Base-by-base conservation (phyloP, 2,329 filamentous ascomycete species). In the Lithohypha guttulata region DNA sequence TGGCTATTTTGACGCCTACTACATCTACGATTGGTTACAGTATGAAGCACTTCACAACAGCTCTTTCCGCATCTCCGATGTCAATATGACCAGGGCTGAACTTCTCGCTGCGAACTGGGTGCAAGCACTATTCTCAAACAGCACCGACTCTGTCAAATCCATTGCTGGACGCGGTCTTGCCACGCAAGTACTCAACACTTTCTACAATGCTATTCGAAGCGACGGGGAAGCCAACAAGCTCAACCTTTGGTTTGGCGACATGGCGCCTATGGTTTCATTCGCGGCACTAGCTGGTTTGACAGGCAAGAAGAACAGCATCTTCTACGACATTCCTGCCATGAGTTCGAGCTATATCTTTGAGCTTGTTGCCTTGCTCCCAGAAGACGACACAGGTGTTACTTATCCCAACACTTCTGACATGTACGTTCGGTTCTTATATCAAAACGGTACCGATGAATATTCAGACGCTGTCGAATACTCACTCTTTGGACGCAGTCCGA, bases 21-120 rank as follows among this genome's bases (percentile, higher is more conserved):
- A 61, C 9, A 70, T 78, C 43, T 71, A 65, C 39, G 71, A 78
- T 43, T 75, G 70, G 48, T 55, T 77, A 30, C 62, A 66, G 21
- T 77, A 77, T 52, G 60, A 66, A 26, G 63, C 63, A 35, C 50
- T 59, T 13, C 72, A 78, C 55, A 73, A 77, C 47, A 30, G 26
- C n/a, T 30, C 15, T 13, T 15, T 39, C 10, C 26, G 27, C 47
- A 21, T 39, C 8, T 39, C 35, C 5, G 19, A 20, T 7, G 17
- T 31, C 17, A 39, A 39, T 21, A 23, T 35, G 48, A 53, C n/a
- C 39, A 42, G 27, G 25, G 44, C 17, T 39, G 43, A 18, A 48
- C 50, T 56, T 26, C 59, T 70, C 27, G 70, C 73, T 2, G 64
- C 70, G 42, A 56, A 68, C 44, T 67, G 67, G 49, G 58, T 53